Evolutionary conservation across 352 stramenopile genomes (phyloP).

Genomic region (Phytophthora parvispora): DNA sequence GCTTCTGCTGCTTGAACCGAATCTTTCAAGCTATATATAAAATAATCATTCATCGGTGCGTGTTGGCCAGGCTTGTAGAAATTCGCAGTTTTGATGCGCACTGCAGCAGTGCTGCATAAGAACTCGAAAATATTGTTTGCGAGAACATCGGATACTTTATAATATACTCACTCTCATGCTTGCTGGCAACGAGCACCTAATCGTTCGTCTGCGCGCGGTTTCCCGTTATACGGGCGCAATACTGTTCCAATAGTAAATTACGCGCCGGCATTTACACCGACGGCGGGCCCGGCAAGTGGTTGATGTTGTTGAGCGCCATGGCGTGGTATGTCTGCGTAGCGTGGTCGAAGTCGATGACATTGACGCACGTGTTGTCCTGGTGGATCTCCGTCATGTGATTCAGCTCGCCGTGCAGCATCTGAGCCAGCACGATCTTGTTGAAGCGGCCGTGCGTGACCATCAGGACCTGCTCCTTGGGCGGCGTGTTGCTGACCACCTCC

Average conservation of each 20-base stretch:
- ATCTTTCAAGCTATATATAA: too few relatives aligned
- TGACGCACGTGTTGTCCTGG: slow-evolving; percentile 91
- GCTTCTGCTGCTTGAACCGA: too few relatives aligned
- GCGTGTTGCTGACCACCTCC: slow-evolving; percentile 50
- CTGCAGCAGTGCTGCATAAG: not conserved
- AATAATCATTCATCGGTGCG: too few relatives aligned
- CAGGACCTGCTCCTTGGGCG: slow-evolving; percentile 68
- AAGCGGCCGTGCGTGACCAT: slow-evolving; percentile 88
- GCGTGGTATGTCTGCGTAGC: slow-evolving; percentile 54
- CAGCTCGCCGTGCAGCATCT: slow-evolving; percentile 70
- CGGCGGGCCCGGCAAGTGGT: slow-evolving; percentile 54
- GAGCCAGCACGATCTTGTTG: slow-evolving; percentile 86
- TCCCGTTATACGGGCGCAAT: not conserved
- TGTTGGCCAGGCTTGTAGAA: too few relatives aligned
- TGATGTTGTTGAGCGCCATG: slow-evolving; percentile 82
- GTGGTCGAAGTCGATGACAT: slow-evolving; percentile 87
- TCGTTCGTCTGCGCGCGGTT: not conserved
- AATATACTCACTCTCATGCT: slow-evolving; percentile 11
- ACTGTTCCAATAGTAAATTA: slow-evolving; percentile 12
- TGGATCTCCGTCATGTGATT: slow-evolving; percentile 69
- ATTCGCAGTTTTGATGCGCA: not conserved
- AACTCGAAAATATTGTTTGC: too few relatives aligned
- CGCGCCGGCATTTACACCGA: slow-evolving; percentile 21
- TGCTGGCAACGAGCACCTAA: slow-evolving; percentile 6
- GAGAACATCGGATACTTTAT: slow-evolving; percentile 19